Base-by-base conservation (phyloP, 352 stramenopile genomes). In the Phytopythium montanum region DNA sequence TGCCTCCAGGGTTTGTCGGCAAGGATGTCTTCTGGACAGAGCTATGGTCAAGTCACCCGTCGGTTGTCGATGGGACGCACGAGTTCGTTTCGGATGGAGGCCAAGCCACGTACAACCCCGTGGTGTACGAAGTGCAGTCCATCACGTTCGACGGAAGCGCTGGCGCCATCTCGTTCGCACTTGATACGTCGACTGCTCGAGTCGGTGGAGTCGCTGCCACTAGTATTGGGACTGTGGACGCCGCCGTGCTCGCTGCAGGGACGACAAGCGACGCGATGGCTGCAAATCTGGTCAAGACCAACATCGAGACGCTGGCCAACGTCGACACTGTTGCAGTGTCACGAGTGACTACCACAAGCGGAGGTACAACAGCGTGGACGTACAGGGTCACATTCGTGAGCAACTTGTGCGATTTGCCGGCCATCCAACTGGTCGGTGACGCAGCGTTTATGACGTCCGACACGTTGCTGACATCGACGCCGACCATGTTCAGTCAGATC, bases 11-110 rank as follows among this genome's bases (percentile, higher is more conserved):
- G 26, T 98, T 98, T 59, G 79, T 91, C 66, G 95, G 95, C 5
- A 73, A 80, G 16, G 96, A 99, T 69, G 42, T 92, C 1, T 99
- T 99, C 66, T 99, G 97, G 76, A 98, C 95, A 1, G 96, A 99
- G 65, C 65, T 98, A 14, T 98, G 94, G 90, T 82, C 81, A 9
- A 87, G 87, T 3, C 70, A 81, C 8, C 73, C 87, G 5, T 77
- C 76, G 16, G 68, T 96, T 3, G 54, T 96, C 21, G 85, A 97
- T 56, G 93, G 92, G 10, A 97, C 93, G 3, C 88, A 98, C 61
- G 58, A 59, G 4, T 98, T 97, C 70, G 87, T 97, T 19, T 89
- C 83, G 18, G 93, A 98, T 55, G 90, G 92, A 19, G 95, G 94
- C 13, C 69, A 96, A 2, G 91, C 95, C 3, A 74, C 74, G 28